Evolutionary conservation across 495 filamentous ascomycete species (phyloP).

Genomic region (Penicillium coprophilum): DNA sequence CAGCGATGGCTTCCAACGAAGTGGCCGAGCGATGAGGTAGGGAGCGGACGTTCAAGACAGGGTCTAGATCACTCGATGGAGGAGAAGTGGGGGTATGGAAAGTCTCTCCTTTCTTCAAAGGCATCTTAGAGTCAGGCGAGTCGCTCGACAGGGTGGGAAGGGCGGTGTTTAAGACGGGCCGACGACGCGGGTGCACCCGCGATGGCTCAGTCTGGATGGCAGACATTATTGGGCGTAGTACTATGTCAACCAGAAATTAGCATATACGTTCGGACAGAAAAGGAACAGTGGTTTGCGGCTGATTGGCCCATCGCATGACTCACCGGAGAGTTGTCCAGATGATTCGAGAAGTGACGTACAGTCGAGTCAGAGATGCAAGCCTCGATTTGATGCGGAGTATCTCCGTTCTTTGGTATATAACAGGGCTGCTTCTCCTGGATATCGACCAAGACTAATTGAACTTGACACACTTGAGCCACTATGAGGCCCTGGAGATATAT

Average conservation of each 20-base stretch:
- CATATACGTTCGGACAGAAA: conserved; percentile 4
- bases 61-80: conserved; percentile 41
- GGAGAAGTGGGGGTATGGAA: conserved; percentile 50
- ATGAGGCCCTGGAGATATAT: not conserved
- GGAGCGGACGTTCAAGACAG: conserved; percentile 43
- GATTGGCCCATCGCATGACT: conserved; percentile 27
- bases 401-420: conserved; percentile 8
- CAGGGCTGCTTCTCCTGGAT: conserved; percentile 1
- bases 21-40: conserved; percentile 53
- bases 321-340: conserved; percentile 19
- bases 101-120: conserved; percentile 52
- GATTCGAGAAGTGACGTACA: conserved; percentile 26
- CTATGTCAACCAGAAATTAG: conserved; percentile 19
- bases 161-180: conserved; percentile 32
- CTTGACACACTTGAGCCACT: not conserved
- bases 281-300: conserved; percentile 9
- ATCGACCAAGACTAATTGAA: not conserved
- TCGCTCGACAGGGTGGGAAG: conserved; percentile 32
- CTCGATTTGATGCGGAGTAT: conserved; percentile 1
- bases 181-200: conserved; percentile 38
- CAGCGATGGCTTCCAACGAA: conserved; percentile 48
- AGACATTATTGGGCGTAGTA: conserved; percentile 24
- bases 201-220: conserved; percentile 22
- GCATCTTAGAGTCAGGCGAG: conserved; percentile 25
- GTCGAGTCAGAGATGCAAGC: conserved; percentile 21